Conservation (phyloP, 2,329 filamentous ascomycete species). For the Paecilomyces niveus region DNA sequence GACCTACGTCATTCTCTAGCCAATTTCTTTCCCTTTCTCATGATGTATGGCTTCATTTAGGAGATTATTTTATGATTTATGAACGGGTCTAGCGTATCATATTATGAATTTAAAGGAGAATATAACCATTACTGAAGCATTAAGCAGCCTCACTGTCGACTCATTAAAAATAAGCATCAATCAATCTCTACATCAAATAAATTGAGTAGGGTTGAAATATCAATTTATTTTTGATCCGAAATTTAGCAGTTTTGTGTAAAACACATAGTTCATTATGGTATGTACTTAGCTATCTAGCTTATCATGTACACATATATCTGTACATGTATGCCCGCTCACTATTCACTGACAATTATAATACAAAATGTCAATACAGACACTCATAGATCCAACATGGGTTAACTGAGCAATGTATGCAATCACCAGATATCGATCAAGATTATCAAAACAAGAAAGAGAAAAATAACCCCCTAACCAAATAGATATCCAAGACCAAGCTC, state of each 20-base stretch:
- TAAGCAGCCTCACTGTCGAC: not conserved
- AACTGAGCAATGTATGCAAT: not conserved
- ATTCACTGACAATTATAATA: not conserved
- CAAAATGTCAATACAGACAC: too few relatives aligned
- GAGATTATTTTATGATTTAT: not conserved
- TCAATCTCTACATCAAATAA: not conserved
- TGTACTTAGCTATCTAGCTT: not conserved
- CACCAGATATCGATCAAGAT: too few relatives aligned
- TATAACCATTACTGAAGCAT: not conserved
- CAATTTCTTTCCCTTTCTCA: too few relatives aligned
- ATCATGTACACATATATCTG: not conserved
- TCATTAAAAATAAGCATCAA: too few relatives aligned
- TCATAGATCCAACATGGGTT: not conserved
- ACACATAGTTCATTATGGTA: conserved; percentile 1
- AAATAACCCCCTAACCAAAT: not conserved
- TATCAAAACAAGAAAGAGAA: not conserved
- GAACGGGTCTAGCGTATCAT: not conserved
- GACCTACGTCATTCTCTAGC: not conserved
- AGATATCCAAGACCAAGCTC: conserved; percentile 3
- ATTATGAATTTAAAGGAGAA: not conserved
- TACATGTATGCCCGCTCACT: not conserved
- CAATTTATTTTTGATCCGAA: not conserved
- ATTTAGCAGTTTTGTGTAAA: not conserved
- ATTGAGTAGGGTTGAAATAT: not conserved
- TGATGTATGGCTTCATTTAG: too few relatives aligned